A percentile compares a stretch with the other conserved stretches of the same genome.
Conservation (phyloP, 768 basidiomycete species). For the Erythrobasidium yunnanense region DNA sequence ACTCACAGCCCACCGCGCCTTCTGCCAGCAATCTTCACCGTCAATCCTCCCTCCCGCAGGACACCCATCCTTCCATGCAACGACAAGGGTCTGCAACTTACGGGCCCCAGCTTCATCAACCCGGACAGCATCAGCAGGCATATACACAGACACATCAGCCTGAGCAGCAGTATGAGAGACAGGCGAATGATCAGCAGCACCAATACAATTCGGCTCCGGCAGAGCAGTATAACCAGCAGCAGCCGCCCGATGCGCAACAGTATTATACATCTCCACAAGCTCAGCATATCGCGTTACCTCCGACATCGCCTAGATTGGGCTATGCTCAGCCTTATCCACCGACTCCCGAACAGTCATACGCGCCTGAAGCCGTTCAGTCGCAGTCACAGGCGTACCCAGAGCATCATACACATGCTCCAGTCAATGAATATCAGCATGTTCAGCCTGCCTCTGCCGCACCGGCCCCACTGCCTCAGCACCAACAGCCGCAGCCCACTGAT, state of each 20-base stretch:
- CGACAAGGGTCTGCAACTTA: no score
- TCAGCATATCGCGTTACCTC: background rate
- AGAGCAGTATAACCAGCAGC: background rate
- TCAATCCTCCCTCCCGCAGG: no score
- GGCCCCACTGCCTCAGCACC: background rate
- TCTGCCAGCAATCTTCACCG: no score
- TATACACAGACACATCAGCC: background rate
- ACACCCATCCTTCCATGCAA: no score
- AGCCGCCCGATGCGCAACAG: background rate
- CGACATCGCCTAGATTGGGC: background rate
- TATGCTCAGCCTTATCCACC: background rate
- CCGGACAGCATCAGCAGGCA: background rate
- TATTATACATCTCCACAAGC: background rate
- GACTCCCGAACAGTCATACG: background rate
- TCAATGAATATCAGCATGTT: background rate
- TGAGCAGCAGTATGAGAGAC: background rate
- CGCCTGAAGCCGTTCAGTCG: background rate
- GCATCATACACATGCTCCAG: background rate
- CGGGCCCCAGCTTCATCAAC: slow-evolving; percentile 22
- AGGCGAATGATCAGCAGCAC: background rate
- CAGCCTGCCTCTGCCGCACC: background rate
- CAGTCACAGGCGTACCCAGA: background rate
- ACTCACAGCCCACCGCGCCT: no score
- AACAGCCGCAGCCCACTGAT: no score
- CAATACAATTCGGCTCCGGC: background rate